Conservation (phyloP, 495 filamentous ascomycete species). For the Neurospora sp. region DNA sequence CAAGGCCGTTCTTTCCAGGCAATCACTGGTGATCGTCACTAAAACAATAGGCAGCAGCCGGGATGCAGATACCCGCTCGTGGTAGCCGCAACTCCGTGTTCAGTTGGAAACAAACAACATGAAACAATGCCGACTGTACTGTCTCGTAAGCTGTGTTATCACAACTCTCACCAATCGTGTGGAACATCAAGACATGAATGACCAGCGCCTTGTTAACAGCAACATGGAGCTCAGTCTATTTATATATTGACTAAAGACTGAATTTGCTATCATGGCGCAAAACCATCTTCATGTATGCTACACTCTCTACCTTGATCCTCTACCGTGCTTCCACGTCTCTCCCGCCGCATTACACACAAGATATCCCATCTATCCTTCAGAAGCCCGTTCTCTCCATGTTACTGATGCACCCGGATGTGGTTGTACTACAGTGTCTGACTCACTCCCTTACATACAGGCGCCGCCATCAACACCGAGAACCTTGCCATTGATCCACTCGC, state of each 20-base stretch:
- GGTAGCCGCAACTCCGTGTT: background rate
- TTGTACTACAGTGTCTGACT: background rate
- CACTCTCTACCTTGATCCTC: background rate
- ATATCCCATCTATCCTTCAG: background rate
- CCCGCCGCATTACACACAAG: background rate
- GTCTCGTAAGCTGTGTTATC: background rate
- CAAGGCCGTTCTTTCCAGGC: background rate
- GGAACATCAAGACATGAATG: background rate
- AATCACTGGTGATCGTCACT: background rate
- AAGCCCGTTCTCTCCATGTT: background rate
- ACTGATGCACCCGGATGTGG: background rate
- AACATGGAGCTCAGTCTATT: background rate
- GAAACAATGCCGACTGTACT: background rate
- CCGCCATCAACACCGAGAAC: conserved; percentile 36
- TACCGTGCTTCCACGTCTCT: background rate
- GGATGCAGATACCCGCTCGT: background rate
- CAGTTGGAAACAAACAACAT: background rate
- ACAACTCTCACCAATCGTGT: background rate
- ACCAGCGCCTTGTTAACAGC: background rate
- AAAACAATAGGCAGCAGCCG: background rate
- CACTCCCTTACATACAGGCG: conserved; percentile 34
- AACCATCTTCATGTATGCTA: background rate
- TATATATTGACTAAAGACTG: background rate
- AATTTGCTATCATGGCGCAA: background rate
- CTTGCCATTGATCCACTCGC: conserved; percentile 59